Evolutionary conservation across 164 flowering plant genomes (phyloP).

Genomic region (Stephania yunnanensis): DNA sequence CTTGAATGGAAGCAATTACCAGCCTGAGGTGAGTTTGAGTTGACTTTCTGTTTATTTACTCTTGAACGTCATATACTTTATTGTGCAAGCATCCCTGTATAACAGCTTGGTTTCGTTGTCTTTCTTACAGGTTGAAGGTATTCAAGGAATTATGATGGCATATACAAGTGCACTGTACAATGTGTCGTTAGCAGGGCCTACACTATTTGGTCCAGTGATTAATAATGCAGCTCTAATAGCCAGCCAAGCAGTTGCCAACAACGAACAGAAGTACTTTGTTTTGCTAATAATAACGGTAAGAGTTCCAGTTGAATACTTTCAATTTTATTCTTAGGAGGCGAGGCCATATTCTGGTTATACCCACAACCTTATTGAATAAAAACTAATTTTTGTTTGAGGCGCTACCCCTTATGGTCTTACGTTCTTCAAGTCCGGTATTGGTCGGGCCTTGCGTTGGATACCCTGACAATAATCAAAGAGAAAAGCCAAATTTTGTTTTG

Average conservation of each 20-base stretch:
- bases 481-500: neutral
- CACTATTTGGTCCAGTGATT: slow-evolving; percentile 80
- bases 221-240: slow-evolving; percentile 74
- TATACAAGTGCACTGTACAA: slow-evolving; percentile 62
- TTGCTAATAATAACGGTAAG: slow-evolving; percentile 80
- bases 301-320: neutral
- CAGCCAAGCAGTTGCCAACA: slow-evolving; percentile 37
- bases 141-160: slow-evolving; percentile 76
- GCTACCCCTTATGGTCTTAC: too few relatives aligned
- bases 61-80: neutral
- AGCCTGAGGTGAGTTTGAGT: slow-evolving; percentile 44
- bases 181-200: slow-evolving; percentile 79
- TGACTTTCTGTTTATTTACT: neutral
- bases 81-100: neutral
- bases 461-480: too few relatives aligned
- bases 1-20: slow-evolving; percentile 48
- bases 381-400: neutral
- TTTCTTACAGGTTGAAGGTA: slow-evolving; percentile 69
- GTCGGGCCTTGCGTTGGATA: too few relatives aligned
- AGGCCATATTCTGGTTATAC: neutral
- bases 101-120: slow-evolving; percentile 6
- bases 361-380: neutral
- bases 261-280: slow-evolving; percentile 56
- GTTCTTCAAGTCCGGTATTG: too few relatives aligned
- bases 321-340: neutral